Evolutionary conservation across 352 stramenopile species (phyloP).

Genomic region (Phytophthora fragariaefolia): DNA sequence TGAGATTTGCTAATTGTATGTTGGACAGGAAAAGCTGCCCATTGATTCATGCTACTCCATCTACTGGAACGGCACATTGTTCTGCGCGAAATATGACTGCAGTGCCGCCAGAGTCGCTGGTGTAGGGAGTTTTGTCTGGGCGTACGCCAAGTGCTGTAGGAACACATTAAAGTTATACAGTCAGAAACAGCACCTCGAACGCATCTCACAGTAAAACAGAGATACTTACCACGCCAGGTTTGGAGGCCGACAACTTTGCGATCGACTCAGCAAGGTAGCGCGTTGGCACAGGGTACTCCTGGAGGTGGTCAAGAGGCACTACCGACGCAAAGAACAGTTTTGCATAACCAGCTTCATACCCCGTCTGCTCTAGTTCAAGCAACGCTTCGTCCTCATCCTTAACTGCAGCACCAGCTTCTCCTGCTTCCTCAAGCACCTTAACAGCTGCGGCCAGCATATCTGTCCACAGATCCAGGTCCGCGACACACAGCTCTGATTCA

Average conservation of each 20-base stretch:
- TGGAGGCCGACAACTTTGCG: slow-evolving; percentile 67
- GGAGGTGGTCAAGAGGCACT: slow-evolving; percentile 86
- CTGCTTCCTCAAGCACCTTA: slow-evolving; percentile 70
- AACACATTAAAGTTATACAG: slow-evolving; percentile 32
- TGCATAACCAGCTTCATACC: slow-evolving; percentile 95
- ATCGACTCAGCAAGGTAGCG: slow-evolving; percentile 75
- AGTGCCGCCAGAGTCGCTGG: slow-evolving; percentile 42
- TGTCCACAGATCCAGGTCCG: slow-evolving; percentile 61
- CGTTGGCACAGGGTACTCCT: slow-evolving; percentile 68
- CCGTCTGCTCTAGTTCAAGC: slow-evolving; percentile 79
- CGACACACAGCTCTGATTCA: slow-evolving; percentile 68
- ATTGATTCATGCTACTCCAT: slow-evolving; percentile 27
- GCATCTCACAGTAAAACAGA: not conserved
- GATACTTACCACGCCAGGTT: slow-evolving; percentile 68
- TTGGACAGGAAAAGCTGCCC: slow-evolving; percentile 17
- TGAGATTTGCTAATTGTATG: slow-evolving; percentile 24
- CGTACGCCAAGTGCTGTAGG: slow-evolving; percentile 61
- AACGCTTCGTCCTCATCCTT: slow-evolving; percentile 88
- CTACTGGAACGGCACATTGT: slow-evolving; percentile 75
- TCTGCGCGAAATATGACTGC: slow-evolving; percentile 70
- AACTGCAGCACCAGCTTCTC: slow-evolving; percentile 53
- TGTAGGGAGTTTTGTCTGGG: slow-evolving; percentile 49
- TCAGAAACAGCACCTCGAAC: slow-evolving; percentile 12
- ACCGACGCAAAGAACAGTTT: slow-evolving; percentile 93
- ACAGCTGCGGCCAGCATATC: slow-evolving; percentile 55